Base-by-base conservation (phyloP, 139 green algal species). In the Zygnema cylindricum region DNA sequence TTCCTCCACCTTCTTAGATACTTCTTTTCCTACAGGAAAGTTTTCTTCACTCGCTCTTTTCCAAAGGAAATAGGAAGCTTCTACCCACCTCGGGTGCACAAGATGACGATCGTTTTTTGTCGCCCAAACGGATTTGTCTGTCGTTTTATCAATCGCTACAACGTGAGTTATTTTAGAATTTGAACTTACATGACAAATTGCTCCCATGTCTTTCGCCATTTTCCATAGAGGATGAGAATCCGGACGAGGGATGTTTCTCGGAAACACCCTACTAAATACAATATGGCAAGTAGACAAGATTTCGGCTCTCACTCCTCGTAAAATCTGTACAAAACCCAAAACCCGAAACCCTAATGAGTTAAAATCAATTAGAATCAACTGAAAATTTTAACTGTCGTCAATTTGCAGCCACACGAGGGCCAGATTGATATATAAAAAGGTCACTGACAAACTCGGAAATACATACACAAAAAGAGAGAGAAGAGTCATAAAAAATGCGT, bases 231-330 rank as follows among this genome's bases (percentile, higher is more conserved):
- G 93, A 81, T 98, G 94, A 0, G 30, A 36, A 35, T 93, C 76
- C 0, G 95, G 94, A 38, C 89, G 54, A 30, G 73, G 42, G 16
- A 86, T 69, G 40, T 91, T 84, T 1, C 92, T 81, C 0, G 96
- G 93, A 88, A 96, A 94, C 55, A 96, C 93, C 54, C 93, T 90
- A 83, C 92, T 96, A 92, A 98, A 98, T 0, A 94, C 86, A 1
- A 98, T 55, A 41, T 85, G 76, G 83, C 92, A 94, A 32, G 94
- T 95, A 1, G 41, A 11, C 76, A 97, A 86, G 25, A 95, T 86
- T 0, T 43, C 1, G 21, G 49, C 41, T 2, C 86, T 84, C 54
- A 91, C 57, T 2, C 35, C 39, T 21, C 54, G 32, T 73, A 96
- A 90, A 36, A 89, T 63, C 55, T 81, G 35, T 32, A 92, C 71